Evolutionary conservation across 164 flowering plant genomes (phyloP), one percentile per base, ranked within the genome.

Genomic region (Annona cherimola): DNA sequence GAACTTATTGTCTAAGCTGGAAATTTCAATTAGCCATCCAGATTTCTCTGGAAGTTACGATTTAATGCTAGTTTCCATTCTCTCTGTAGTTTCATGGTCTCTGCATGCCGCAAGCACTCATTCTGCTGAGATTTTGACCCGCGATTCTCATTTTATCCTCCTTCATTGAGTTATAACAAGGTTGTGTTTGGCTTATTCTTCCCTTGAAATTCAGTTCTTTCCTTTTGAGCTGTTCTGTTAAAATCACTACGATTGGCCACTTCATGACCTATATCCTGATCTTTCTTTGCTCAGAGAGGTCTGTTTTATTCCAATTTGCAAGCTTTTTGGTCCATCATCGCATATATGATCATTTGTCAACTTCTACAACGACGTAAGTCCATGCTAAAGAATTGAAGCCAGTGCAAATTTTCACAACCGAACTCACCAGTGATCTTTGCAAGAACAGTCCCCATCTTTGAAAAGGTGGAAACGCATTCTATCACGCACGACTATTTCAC

Each of bases 371-470:
- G 0, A 26, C 35, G 35, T 26, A 26, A 26, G 35, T 26, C 35
- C 35, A 26, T 26, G 35, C 35, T 26, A 26, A 26, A 26, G 35
- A 26, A 26, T 50, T 50, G 57, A 50, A 46, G 57, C 14, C 57
- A 50, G 14, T 7, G 14, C 9, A 16, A 50, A 50, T 50, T 16
- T 50, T 5, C 57, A 9, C 9, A 45, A 45, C 50, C 9, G 2
- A 5, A 9, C 14, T 50, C 57, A 80, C 84, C 83, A 82, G 42
- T 77, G 81, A 76, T 82, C 81, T 54, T 69, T 74, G 72, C 83
- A 83, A 54, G 79, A 77, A 71, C 85, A 80, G 5, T 74, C 73
- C 40, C 85, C 86, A 54, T 83, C 77, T 74, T 64, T 78, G 65
- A 81, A 81, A 66, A 41, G 69, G 73, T 79, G 86, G 73, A 85